Conservation (phyloP, 129 eudicot genomes). For the Dittrichia graveolens region DNA sequence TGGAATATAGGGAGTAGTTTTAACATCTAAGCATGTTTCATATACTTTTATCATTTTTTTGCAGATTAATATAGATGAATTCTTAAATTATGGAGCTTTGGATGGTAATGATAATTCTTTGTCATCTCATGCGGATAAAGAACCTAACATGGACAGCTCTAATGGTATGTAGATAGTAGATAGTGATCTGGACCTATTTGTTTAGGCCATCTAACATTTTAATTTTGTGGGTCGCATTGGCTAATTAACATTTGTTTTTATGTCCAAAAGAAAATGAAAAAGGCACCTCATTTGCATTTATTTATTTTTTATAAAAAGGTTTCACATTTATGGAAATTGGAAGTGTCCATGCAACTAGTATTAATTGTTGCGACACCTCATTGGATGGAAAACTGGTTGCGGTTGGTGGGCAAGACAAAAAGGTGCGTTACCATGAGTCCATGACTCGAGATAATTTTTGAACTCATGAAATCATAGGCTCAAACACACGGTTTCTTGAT, state of each 20-base stretch:
- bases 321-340: constrained; percentile 57
- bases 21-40: neutral
- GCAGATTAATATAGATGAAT: constrained; percentile 60
- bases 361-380: constrained; percentile 56
- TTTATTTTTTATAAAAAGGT: constrained; percentile 34
- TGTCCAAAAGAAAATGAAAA: neutral
- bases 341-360: constrained; percentile 39
- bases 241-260: constrained; percentile 8
- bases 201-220: neutral
- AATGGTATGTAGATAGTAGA: constrained; percentile 36
- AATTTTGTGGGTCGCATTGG: neutral
- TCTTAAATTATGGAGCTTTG: constrained; percentile 47
- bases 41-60: constrained; percentile 11
- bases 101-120: constrained; percentile 48
- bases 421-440: constrained; percentile 33
- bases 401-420: constrained; percentile 64
- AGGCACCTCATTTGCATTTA: neutral
- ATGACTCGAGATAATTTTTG: neutral
- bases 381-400: constrained; percentile 63
- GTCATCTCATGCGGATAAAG: constrained; percentile 34
- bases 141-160: constrained; percentile 34
- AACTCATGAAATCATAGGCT: neutral
- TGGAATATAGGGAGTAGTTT: neutral
- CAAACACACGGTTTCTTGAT: neutral
- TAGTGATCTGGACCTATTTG: neutral